Conservation (phyloP, 2,329 filamentous ascomycete species). For the Fusarium incarnatum region DNA sequence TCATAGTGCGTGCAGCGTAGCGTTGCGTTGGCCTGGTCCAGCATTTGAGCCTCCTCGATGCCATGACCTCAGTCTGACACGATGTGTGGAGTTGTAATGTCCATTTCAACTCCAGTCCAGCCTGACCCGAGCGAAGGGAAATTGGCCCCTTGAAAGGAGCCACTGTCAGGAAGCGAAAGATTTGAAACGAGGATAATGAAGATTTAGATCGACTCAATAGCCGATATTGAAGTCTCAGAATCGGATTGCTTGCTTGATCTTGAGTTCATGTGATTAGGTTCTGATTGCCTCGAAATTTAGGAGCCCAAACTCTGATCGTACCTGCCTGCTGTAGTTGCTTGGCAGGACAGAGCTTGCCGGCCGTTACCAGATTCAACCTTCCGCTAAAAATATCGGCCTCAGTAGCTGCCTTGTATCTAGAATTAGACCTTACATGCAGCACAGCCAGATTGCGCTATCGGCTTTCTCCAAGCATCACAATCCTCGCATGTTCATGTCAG, state of each 20-base stretch:
- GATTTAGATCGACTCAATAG: constrained; percentile 38
- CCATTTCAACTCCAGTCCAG: constrained; percentile 31
- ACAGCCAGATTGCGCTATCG: constrained; percentile 8
- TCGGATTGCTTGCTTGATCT: neutral
- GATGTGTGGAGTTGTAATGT: constrained; percentile 39
- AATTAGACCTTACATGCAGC: constrained; percentile 1
- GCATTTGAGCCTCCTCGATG: constrained; percentile 37
- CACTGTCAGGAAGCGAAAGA: constrained; percentile 18
- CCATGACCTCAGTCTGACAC: constrained; percentile 46
- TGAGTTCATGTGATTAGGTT: constrained; percentile 4
- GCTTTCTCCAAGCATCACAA: constrained; percentile 25
- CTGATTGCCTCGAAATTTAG: constrained; percentile 5
- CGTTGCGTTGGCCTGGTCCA: constrained; percentile 13
- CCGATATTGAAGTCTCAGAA: constrained; percentile 19
- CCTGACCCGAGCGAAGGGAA: constrained; percentile 33
- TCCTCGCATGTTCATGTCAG: constrained; percentile 20
- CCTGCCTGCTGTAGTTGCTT: neutral
- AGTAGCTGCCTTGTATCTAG: neutral
- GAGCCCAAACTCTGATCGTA: neutral
- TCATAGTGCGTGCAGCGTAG: constrained; percentile 12
- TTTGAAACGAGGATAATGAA: constrained; percentile 32
- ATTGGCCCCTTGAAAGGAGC: constrained; percentile 31
- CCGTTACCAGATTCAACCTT: constrained; percentile 9
- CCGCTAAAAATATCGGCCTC: constrained; percentile 18
- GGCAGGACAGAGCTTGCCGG: constrained; percentile 15